These are phyloP conservation scores for Fusarium austroafricanum DNA, from an alignment of 2,329 filamentous ascomycete species.

Conservation along the genomic window DNA sequence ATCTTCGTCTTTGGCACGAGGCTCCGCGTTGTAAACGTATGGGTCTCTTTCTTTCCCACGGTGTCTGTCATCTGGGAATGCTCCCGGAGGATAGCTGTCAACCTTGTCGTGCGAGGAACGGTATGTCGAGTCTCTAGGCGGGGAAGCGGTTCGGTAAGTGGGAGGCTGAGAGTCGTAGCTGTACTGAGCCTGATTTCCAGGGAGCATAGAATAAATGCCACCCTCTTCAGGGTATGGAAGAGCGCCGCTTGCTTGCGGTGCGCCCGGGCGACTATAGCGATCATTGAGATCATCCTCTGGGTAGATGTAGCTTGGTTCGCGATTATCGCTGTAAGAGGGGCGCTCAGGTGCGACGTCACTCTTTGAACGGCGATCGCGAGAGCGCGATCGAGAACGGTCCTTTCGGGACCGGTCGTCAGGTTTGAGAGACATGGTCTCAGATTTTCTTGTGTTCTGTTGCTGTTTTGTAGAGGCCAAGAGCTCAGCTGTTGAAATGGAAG, in stretches of 20 bases:
- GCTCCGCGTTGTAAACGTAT: slow-evolving; percentile 25
- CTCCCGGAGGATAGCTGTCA: slow-evolving; percentile 48
- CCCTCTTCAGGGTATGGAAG: slow-evolving; percentile 56
- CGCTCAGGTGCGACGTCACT: slow-evolving; percentile 49
- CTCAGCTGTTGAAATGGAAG: slow-evolving; percentile 19
- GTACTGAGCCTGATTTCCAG: slow-evolving; percentile 53
- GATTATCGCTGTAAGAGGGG: slow-evolving; percentile 53
- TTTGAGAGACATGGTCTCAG: slow-evolving; percentile 61
- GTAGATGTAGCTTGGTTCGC: slow-evolving; percentile 57
- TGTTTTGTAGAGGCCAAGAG: slow-evolving; percentile 12
- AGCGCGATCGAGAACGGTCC: slow-evolving; percentile 61
- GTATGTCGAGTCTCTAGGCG: slow-evolving; percentile 51
- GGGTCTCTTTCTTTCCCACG: slow-evolving; percentile 44
- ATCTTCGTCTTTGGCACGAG: slow-evolving; percentile 44
- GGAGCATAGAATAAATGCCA: slow-evolving; percentile 52
- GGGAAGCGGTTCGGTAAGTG: slow-evolving; percentile 52
- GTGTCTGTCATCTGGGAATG: slow-evolving; percentile 51
- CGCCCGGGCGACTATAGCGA: slow-evolving; percentile 49
- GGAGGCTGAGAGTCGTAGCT: slow-evolving; percentile 54
- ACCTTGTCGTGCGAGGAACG: slow-evolving; percentile 53
- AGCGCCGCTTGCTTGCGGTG: slow-evolving; percentile 50
- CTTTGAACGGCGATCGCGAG: slow-evolving; percentile 52
- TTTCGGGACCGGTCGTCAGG: slow-evolving; percentile 59
- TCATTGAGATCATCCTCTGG: slow-evolving; percentile 58
- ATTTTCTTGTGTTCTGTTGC: not conserved